Conservation (phyloP, 768 basidiomycete genomes). For the Lentinula lateritia region DNA sequence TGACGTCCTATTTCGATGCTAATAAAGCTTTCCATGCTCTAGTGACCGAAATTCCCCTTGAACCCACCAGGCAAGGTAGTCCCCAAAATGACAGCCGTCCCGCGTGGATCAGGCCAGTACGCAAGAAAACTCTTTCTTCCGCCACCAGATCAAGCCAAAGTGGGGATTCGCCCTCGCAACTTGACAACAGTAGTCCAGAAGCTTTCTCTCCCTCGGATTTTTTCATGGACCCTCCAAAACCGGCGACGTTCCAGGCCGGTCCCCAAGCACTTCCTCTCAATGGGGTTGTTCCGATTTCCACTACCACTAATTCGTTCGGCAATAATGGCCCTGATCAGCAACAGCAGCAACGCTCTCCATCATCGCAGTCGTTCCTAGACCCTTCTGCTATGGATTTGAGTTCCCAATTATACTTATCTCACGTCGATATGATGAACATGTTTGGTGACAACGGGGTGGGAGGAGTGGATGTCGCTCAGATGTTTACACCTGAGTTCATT, state of each 20-base stretch:
- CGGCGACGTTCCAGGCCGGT: neutral
- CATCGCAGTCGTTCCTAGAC: neutral
- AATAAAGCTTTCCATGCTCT: neutral
- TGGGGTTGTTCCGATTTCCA: neutral
- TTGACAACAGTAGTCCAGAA: conserved; percentile 55
- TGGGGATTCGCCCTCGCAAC: conserved; percentile 38
- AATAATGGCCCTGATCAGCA: neutral
- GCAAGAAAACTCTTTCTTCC: conserved; percentile 59
- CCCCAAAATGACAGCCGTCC: conserved; percentile 50
- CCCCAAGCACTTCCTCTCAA: neutral
- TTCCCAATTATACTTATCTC: conserved; percentile 48
- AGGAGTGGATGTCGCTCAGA: conserved; percentile 27
- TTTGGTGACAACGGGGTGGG: conserved; percentile 39
- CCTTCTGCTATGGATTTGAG: conserved; percentile 19
- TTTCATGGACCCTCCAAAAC: conserved; percentile 41
- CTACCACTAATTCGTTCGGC: neutral
- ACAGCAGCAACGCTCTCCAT: neutral
- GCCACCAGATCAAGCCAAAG: conserved; percentile 34
- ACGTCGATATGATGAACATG: conserved; percentile 57
- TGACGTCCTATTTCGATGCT: conserved; percentile 3
- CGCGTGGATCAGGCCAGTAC: conserved; percentile 87
- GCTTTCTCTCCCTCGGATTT: conserved; percentile 60
- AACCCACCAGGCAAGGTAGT: conserved; percentile 53
- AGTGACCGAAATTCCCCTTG: conserved; percentile 87
- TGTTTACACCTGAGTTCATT: conserved; percentile 16